Evolutionary conservation across 768 basidiomycete genomes (phyloP).

Genomic region (Phylloporus sp.): DNA sequence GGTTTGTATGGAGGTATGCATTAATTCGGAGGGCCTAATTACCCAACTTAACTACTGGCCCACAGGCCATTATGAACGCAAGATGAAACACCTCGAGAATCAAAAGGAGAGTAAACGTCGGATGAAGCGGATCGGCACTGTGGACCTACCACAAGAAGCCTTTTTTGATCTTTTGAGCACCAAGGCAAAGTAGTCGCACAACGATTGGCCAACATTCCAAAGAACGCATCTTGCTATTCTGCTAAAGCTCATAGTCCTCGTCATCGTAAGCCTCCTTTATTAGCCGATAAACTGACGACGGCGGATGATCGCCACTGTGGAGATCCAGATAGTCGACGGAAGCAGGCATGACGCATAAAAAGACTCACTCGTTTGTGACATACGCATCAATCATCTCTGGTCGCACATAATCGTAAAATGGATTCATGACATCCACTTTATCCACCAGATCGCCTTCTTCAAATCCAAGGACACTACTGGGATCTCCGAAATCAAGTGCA

Average conservation of each 20-base stretch:
- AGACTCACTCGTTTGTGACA: conserved; percentile 92
- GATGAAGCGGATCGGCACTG: conserved; percentile 84
- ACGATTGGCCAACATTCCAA: neutral
- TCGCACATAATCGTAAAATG: conserved; percentile 94
- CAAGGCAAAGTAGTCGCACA: conserved; percentile 33
- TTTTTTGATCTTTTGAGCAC: conserved; percentile 86
- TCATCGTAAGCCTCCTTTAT: conserved; percentile 96
- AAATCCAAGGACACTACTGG: conserved; percentile 63
- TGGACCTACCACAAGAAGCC: conserved; percentile 91
- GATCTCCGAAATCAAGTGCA: conserved; percentile 73
- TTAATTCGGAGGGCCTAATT: neutral
- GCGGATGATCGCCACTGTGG: conserved; percentile 88
- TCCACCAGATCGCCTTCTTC: conserved; percentile 77
- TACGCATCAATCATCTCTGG: conserved; percentile 91
- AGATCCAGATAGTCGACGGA: conserved; percentile 5
- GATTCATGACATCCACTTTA: conserved; percentile 89
- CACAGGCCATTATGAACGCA: conserved; percentile 84
- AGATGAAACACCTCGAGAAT: conserved; percentile 80
- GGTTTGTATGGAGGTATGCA: conserved; percentile 80
- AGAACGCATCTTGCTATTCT: neutral
- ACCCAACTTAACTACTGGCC: neutral
- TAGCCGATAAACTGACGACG: conserved; percentile 86
- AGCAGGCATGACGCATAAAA: conserved; percentile 5
- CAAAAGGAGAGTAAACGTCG: conserved; percentile 91
- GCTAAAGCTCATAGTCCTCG: conserved; percentile 73